Percentiles rank a stretch among this genome's conserved stretches.
Evolutionary conservation across 2,329 filamentous ascomycete species (phyloP).

Genomic region (Lecanicillium sp.): DNA sequence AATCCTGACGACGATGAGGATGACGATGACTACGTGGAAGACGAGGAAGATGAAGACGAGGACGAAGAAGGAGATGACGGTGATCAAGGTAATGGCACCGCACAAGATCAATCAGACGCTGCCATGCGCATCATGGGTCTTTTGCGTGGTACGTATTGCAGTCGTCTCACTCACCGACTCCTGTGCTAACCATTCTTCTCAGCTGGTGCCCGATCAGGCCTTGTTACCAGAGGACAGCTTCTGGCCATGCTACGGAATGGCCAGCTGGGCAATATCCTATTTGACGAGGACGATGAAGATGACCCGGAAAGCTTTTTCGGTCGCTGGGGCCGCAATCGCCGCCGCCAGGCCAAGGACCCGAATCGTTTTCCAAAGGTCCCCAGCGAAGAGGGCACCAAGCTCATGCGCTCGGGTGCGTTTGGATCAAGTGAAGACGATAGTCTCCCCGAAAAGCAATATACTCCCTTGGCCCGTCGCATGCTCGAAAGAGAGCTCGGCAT

Average conservation of each 20-base stretch:
- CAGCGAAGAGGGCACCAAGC: conserved; percentile 62
- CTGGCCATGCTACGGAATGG: conserved; percentile 30
- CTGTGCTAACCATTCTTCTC: conserved; percentile 2
- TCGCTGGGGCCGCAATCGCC: conserved; percentile 37
- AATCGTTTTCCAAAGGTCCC: conserved; percentile 75
- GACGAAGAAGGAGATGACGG: conserved; percentile 17
- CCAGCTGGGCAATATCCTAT: conserved; percentile 26
- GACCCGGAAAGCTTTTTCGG: conserved; percentile 18
- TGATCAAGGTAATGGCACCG: conserved; percentile 28
- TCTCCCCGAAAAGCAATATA: conserved; percentile 42
- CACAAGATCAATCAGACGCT: conserved; percentile 13
- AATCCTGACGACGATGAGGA: conserved; percentile 15
- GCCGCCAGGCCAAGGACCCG: conserved; percentile 34
- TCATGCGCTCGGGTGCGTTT: conserved; percentile 80
- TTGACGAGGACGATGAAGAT: conserved; percentile 28
- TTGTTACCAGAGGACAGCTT: conserved; percentile 28
- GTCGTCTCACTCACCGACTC: background rate
- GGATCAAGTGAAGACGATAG: conserved; percentile 55
- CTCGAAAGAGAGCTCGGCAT: conserved; percentile 75
- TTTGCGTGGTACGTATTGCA: conserved; percentile 18
- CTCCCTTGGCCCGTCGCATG: conserved; percentile 53
- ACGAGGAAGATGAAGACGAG: conserved; percentile 17
- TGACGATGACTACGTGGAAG: conserved; percentile 15
- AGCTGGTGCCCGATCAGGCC: conserved; percentile 18
- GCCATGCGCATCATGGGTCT: conserved; percentile 18